These are phyloP conservation scores for Tricholoma terreum DNA, from an alignment of 768 basidiomycete genomes.

Conservation along the genomic window DNA sequence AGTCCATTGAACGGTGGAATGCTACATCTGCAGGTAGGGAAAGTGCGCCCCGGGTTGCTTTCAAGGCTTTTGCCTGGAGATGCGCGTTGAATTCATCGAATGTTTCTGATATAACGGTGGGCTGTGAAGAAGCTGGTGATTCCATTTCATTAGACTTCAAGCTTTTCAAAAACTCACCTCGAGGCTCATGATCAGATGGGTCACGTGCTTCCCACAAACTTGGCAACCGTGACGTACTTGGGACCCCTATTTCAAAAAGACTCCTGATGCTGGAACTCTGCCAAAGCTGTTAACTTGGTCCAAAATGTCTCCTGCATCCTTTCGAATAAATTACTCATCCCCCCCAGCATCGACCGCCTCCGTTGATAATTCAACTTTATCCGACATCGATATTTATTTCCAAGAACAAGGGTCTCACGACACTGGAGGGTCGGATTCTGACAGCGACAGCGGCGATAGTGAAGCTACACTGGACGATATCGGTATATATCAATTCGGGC, in stretches of 20 bases:
- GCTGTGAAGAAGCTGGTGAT: conserved; percentile 11
- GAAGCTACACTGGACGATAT: conserved; percentile 32
- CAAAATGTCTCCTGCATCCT: neutral
- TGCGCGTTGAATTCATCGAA: conserved; percentile 56
- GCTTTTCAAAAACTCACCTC: neutral
- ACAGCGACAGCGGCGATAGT: conserved; percentile 21
- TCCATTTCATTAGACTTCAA: conserved; percentile 2
- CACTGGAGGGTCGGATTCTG: conserved; percentile 17
- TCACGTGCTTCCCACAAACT: conserved; percentile 2
- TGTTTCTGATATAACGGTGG: conserved; percentile 8
- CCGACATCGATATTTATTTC: conserved; percentile 12
- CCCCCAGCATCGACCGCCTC: neutral
- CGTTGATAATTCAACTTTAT: neutral
- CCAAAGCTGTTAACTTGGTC: neutral
- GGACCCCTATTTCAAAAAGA: no score
- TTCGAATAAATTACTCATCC: neutral
- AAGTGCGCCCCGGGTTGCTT: conserved; percentile 59
- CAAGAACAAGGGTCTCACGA: conserved; percentile 20
- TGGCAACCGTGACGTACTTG: neutral
- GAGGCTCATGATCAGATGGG: neutral
- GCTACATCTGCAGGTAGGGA: conserved; percentile 69
- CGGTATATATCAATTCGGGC: conserved; percentile 25
- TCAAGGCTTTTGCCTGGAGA: conserved; percentile 60
- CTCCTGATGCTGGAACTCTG: no score
- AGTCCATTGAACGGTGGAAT: conserved; percentile 89